These are phyloP conservation scores for Phytophthora hybrid DNA, from an alignment of 352 stramenopile genomes.

Conservation along the genomic window DNA sequence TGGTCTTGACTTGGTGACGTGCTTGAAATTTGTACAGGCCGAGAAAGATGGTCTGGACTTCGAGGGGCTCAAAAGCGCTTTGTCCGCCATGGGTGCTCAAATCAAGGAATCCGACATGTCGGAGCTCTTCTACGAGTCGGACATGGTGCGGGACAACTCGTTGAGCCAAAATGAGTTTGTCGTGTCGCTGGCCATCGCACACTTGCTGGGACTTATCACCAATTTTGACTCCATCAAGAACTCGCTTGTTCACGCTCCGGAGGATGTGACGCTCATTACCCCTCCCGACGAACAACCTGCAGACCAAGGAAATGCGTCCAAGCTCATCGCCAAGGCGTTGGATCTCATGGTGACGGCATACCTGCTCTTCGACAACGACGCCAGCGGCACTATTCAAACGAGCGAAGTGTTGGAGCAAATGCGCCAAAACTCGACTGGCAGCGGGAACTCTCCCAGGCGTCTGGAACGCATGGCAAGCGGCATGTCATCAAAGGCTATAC, in stretches of 20 bases:
- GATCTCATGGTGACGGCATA: conserved; percentile 90
- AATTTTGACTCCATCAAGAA: conserved; percentile 67
- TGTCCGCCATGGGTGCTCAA: conserved; percentile 65
- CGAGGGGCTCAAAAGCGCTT: conserved; percentile 67
- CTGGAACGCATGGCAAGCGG: conserved; percentile 67
- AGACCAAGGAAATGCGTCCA: conserved; percentile 47
- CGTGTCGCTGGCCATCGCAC: conserved; percentile 83
- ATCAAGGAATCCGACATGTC: conserved; percentile 77
- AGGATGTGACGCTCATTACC: conserved; percentile 47
- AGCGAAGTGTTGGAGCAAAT: conserved; percentile 76
- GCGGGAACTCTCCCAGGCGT: conserved; percentile 30
- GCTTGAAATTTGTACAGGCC: conserved; percentile 29
- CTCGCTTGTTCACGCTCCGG: conserved; percentile 40
- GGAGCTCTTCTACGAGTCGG: conserved; percentile 90
- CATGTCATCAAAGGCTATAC: conserved; percentile 68
- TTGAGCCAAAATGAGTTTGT: conserved; percentile 90
- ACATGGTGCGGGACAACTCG: conserved; percentile 89
- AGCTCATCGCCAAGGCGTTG: conserved; percentile 72
- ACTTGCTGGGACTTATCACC: conserved; percentile 83
- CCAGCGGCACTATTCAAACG: conserved; percentile 83
- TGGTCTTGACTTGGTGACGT: conserved; percentile 7
- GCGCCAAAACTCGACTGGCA: conserved; percentile 55
- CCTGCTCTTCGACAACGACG: conserved; percentile 86
- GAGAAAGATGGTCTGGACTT: conserved; percentile 71
- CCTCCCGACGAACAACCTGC: conserved; percentile 32